Percentiles rank a stretch among this genome's conserved stretches.
Evolutionary conservation across 2,329 filamentous ascomycete species (phyloP).

Genomic region (Fusarium sp.): DNA sequence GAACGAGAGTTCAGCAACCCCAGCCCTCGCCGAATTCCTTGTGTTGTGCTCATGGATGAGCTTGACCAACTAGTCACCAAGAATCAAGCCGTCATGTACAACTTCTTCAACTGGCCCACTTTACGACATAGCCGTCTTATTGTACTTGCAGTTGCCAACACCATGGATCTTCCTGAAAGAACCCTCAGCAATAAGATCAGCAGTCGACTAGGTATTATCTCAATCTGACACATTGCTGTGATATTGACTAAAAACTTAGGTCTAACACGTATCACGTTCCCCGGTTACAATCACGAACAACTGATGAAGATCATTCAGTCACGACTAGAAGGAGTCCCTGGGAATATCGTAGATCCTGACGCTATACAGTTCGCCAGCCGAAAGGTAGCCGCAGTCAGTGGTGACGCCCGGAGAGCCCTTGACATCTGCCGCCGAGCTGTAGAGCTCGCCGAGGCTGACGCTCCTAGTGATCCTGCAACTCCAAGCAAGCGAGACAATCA

Average conservation of each 20-base stretch:
- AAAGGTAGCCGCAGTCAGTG: slow-evolving; percentile 96
- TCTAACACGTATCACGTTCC: slow-evolving; percentile 94
- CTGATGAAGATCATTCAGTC: slow-evolving; percentile 97
- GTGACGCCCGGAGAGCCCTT: slow-evolving; percentile 89
- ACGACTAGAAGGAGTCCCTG: slow-evolving; percentile 87
- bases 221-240: background rate
- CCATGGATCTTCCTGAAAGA: slow-evolving; percentile 96
- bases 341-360: slow-evolving; percentile 89
- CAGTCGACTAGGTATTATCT: slow-evolving; percentile 73
- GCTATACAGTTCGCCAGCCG: slow-evolving; percentile 95
- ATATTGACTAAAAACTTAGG: slow-evolving; percentile 52
- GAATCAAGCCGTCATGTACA: slow-evolving; percentile 99
- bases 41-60: slow-evolving; percentile 98
- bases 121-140: slow-evolving; percentile 91
- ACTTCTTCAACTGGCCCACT: slow-evolving; percentile 99
- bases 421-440: slow-evolving; percentile 97
- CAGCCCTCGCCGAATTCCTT: slow-evolving; percentile 89
- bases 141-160: slow-evolving; percentile 97
- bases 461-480: slow-evolving; percentile 62
- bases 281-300: slow-evolving; percentile 96
- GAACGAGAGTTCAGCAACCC: slow-evolving; percentile 94
- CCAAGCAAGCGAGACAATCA: slow-evolving; percentile 65
- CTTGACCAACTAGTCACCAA: slow-evolving; percentile 97
- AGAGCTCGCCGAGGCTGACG: slow-evolving; percentile 87
- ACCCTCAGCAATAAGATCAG: slow-evolving; percentile 99